phyloP scores from a whole-genome alignment of 208 protist species.

The Acanthamoeba divionensis region DNA sequence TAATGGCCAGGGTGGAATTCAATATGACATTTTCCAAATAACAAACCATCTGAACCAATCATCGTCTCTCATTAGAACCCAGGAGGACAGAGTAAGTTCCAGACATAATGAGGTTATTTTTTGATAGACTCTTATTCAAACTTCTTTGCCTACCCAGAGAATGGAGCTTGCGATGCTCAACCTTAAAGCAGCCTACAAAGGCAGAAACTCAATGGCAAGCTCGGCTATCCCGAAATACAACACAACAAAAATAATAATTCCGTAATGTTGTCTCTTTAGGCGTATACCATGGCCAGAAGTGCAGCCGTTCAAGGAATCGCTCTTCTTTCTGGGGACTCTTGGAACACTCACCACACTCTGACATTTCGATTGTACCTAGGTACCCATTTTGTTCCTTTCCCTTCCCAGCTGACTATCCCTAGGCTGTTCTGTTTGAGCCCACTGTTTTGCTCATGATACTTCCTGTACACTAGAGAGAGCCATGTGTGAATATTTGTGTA shows the following conservation, averaged over 20 bases:
- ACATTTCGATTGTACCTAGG: conserved; percentile 20
- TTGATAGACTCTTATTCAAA: no score
- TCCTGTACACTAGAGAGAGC: neutral
- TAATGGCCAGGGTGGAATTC: no score
- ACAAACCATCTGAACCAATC: no score
- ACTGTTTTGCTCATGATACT: neutral
- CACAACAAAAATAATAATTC: neutral
- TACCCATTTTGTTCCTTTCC: neutral
- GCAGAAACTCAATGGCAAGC: conserved; percentile 38
- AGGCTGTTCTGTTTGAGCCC: neutral
- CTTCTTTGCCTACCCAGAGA: no score
- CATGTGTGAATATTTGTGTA: conserved; percentile 42
- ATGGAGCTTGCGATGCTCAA: neutral
- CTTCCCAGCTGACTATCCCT: neutral
- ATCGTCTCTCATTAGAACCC: no score
- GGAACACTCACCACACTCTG: conserved; percentile 26
- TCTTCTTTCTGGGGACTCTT: neutral
- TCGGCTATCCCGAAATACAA: neutral
- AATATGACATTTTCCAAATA: no score
- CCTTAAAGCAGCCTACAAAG: conserved; percentile 1
- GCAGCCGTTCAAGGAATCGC: conserved; percentile 29
- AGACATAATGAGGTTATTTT: no score
- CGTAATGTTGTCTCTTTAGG: neutral
- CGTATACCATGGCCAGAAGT: conserved; percentile 32
- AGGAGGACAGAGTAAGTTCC: no score